Evolutionary conservation across 2,329 filamentous ascomycete genomes (phyloP), one percentile per base, ranked within the genome.

Genomic region (Teratosphaeriaceae sp.): DNA sequence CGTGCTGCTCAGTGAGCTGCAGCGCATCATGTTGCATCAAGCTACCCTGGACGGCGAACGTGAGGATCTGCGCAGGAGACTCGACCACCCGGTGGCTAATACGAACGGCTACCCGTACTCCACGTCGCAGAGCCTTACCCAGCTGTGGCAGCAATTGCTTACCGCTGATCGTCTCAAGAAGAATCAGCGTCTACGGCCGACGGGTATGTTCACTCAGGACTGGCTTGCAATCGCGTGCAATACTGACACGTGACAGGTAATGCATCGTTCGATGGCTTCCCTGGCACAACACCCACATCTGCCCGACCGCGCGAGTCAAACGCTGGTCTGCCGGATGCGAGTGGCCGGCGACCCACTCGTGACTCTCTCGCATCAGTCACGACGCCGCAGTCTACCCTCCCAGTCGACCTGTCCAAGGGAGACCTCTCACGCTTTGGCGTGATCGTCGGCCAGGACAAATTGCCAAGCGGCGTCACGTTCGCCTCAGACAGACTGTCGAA

Each of bases 91-190:
- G 0, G 71, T 74, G 19, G 57, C 46, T 63, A 83, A 69, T 38
- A 72, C 73, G 44, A 85, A 86, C 56, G 56, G 52, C 44, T 57
- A 58, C 34, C 62, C 65, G 35, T 95, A 94, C 69, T 87, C 87
- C 57, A 84, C 85, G 15, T 94, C 85, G 42, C 74, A 82, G 49
- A 88, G 88, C 6, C 70, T 98, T 3, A 81, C 86, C 43, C 79
- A 82, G 42, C 76, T 97, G 15, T 78, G 95, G 46, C 82, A 90
- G 59, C 88, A 84, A 51, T 78, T 97, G 26, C 78, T 94, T 64
- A 79, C 78, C 44, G 82, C 82, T 41, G 90, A 96, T 65, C 89
- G 92, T 63, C 82, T 81, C 48, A 94, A 94, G 73, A 96, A 96
- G 66, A 82, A 87, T 45, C 88, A 66, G 22, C 58, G 70, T 35